These are phyloP conservation scores for Musa itinerans DNA, from an alignment of 176 grass and related monocot genomes.

Conservation along the genomic window DNA sequence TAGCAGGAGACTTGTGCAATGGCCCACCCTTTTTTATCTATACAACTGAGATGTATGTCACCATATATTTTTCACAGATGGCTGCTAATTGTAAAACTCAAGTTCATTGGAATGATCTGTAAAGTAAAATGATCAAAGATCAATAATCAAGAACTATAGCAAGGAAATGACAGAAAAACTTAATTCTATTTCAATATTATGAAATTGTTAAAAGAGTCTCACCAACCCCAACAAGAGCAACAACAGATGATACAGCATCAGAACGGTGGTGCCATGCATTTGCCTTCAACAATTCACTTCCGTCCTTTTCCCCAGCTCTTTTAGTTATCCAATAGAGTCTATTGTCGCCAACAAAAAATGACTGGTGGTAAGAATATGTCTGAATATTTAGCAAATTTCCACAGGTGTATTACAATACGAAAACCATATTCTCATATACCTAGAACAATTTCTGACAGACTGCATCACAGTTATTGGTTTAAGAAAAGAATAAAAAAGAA, in stretches of 20 bases:
- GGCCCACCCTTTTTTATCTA: too few relatives aligned
- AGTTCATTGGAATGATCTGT: background rate
- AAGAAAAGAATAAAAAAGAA: background rate
- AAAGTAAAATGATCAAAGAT: background rate
- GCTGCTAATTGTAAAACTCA: background rate
- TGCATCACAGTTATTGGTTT: background rate
- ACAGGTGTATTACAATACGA: too few relatives aligned
- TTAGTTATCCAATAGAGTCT: slow-evolving; percentile 93
- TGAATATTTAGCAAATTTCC: background rate
- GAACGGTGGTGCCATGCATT: slow-evolving; percentile 95
- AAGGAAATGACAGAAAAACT: background rate
- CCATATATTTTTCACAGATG: background rate
- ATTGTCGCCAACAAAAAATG: slow-evolving; percentile 5
- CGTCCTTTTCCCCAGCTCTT: slow-evolving; percentile 81
- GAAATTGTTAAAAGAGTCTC: slow-evolving; percentile 25
- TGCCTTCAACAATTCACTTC: slow-evolving; percentile 91
- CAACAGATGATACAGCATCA: slow-evolving; percentile 87
- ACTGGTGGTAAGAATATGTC: background rate
- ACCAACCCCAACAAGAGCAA: slow-evolving; percentile 91
- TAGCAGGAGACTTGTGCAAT: too few relatives aligned
- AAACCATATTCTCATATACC: too few relatives aligned
- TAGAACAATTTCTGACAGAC: too few relatives aligned
- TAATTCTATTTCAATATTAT: background rate
- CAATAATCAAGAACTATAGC: background rate
- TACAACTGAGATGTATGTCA: too few relatives aligned